A percentile compares a stretch with the other conserved stretches of the same genome.
Conservation (phyloP, 2,329 filamentous ascomycete species). For the Elsinoe necatrix region DNA sequence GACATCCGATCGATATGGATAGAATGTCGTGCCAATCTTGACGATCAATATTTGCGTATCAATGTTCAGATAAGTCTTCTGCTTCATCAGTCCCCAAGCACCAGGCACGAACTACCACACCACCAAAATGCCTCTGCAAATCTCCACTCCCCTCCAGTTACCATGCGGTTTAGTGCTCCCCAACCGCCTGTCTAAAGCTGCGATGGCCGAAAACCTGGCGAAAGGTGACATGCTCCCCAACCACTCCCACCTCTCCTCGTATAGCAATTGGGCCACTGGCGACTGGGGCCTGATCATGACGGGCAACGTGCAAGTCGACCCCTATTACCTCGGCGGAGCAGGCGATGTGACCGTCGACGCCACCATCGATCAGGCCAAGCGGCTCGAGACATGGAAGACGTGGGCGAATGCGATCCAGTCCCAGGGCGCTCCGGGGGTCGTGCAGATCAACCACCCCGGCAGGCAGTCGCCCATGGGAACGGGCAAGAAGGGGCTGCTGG, state of each 20-base stretch:
- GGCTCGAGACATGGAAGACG: constrained; percentile 25
- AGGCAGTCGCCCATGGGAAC: constrained; percentile 37
- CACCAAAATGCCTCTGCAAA: background rate
- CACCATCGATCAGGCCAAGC: background rate
- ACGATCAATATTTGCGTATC: background rate
- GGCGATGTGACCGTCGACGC: constrained; percentile 30
- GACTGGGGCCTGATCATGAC: constrained; percentile 49
- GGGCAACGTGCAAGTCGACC: constrained; percentile 34
- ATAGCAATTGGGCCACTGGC: constrained; percentile 35
- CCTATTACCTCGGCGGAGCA: constrained; percentile 11
- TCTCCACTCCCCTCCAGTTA: constrained; percentile 15
- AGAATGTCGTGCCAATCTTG: background rate
- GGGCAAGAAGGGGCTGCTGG: constrained; percentile 31
- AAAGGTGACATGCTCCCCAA: constrained; percentile 18
- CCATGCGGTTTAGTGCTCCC: constrained; percentile 28
- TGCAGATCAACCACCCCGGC: constrained; percentile 44
- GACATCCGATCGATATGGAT: background rate
- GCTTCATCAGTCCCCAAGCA: background rate
- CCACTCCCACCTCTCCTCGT: constrained; percentile 3
- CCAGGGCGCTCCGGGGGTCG: constrained; percentile 31
- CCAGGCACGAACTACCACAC: background rate
- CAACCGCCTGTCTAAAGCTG: constrained; percentile 25
- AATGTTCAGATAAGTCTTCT: background rate
- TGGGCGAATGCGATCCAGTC: constrained; percentile 7
- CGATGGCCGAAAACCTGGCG: constrained; percentile 26